Evolutionary conservation across 331 rosid genomes (phyloP), one percentile per base, ranked within the genome.

Genomic region (Stylosanthes scabra): DNA sequence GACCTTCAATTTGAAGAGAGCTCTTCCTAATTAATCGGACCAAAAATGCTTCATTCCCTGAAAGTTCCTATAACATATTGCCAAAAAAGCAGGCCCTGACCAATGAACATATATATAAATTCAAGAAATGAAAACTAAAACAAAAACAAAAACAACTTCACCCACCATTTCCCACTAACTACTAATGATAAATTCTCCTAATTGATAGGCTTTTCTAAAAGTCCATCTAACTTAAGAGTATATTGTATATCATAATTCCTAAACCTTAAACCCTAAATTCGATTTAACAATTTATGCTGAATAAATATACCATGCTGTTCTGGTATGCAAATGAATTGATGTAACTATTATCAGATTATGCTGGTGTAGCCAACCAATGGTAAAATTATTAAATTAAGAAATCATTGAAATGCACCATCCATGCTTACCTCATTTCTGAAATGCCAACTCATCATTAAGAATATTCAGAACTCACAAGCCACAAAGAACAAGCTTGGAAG

Each of bases 401-500:
- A n/a, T n/a, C n/a, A n/a, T n/a, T n/a, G n/a, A n/a, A n/a, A n/a
- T n/a, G n/a, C n/a, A n/a, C n/a, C n/a, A 20, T 59, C 39, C 37
- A 63, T 12, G 31, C 54, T n/a, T 9, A 37, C 39, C 52, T 57
- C 67, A 56, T 6, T 6, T 14, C 37, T 7, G 39, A 29, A 51
- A 51, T 51, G 68, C 25, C 59, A 37, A 20, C 8, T 29, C 76
- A 61, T 40, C 9, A 49, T 12, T 15, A n/a, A 7, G 3, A 56
- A 14, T 5, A 11, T 0, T 34, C 6, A 2, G 44, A 12, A 37
- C 62, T 86, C 84, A 89, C 10, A 88, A 67, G 8, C 73, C 82
- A 34, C 99, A 95, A 3, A 95, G 87, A 52, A 95, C 59, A 72
- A 95, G 47, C 81, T 90, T 92, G 63, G 92, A 85, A 74, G 87